Evolutionary conservation across 1,284 basidiomycete genomes (phyloP).

Genomic region (Agroathelia rolfsii): DNA sequence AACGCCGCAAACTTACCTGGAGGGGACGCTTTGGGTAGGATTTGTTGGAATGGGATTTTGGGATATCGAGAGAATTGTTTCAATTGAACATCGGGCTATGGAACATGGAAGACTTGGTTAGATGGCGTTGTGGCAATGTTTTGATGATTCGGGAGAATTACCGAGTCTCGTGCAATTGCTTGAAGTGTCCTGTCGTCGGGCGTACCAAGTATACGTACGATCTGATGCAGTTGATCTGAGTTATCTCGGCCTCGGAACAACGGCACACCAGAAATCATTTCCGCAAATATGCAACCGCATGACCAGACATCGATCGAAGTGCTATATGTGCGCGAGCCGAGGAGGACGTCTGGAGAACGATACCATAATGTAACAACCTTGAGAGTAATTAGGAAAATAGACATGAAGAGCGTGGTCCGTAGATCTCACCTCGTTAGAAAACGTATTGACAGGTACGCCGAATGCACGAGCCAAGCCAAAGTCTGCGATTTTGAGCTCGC

Average conservation of each 20-base stretch:
- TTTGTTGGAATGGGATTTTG: constrained; percentile 81
- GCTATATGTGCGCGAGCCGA: constrained; percentile 95
- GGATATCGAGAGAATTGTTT: constrained; percentile 88
- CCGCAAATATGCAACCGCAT: constrained; percentile 97
- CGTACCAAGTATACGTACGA: constrained; percentile 95
- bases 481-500: constrained; percentile 95
- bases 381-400: constrained; percentile 8
- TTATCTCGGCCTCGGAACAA: constrained; percentile 97
- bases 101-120: constrained; percentile 7
- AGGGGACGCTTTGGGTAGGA: constrained; percentile 87
- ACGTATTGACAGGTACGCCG: constrained; percentile 92
- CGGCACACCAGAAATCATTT: constrained; percentile 96
- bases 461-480: constrained; percentile 93
- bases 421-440: constrained; percentile 86
- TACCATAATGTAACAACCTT: constrained; percentile 99
- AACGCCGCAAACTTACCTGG: constrained; percentile 48
- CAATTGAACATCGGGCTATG: constrained; percentile 87
- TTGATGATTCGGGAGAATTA: constrained; percentile 20
- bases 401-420: background rate
- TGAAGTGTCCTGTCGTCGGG: constrained; percentile 85
- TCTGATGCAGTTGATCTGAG: constrained; percentile 94
- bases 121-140: constrained; percentile 7
- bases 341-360: constrained; percentile 94
- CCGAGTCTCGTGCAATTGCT: constrained; percentile 88
- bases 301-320: constrained; percentile 99